phyloP scores from a whole-genome alignment of 306 rosid species.

The Quercus ilex region DNA sequence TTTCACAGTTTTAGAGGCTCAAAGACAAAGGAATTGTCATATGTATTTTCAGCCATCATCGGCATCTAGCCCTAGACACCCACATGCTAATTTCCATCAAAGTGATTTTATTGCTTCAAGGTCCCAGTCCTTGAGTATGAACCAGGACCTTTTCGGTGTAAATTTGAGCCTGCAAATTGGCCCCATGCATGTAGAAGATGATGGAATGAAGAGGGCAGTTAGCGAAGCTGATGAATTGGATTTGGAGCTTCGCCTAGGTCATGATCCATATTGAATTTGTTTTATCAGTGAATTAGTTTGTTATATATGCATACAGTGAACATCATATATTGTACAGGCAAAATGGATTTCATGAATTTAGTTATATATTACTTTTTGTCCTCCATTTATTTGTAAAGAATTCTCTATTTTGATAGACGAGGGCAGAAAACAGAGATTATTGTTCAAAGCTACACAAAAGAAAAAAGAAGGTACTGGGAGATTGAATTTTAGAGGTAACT shows the following conservation, averaged over 20 bases:
- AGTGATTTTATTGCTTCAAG: conserved; percentile 17
- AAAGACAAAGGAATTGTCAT: conserved; percentile 24
- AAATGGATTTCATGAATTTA: neutral
- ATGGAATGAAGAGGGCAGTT: conserved; percentile 26
- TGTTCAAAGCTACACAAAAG: neutral
- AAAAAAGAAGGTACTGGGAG: neutral
- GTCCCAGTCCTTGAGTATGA: conserved; percentile 30
- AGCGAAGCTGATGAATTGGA: conserved; percentile 57
- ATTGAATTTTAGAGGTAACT: neutral
- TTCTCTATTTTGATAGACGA: neutral
- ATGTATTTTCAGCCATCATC: conserved; percentile 35
- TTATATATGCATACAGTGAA: neutral
- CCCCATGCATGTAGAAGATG: conserved; percentile 27
- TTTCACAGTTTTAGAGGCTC: conserved; percentile 36
- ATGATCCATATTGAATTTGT: conserved; percentile 32
- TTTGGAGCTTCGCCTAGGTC: conserved; percentile 90
- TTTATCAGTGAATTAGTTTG: conserved; percentile 14
- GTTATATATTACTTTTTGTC: neutral
- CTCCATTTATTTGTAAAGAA: neutral
- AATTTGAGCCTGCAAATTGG: conserved; percentile 69
- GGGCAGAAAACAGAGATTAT: neutral
- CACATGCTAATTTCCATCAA: conserved; percentile 12
- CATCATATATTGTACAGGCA: neutral
- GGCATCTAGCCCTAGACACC: conserved; percentile 17
- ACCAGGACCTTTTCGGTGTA: conserved; percentile 49